A percentile compares a stretch with the other conserved stretches of the same genome.
phyloP scores from a whole-genome alignment of 345 rosid species.

The Abelmoschus esculentus region DNA sequence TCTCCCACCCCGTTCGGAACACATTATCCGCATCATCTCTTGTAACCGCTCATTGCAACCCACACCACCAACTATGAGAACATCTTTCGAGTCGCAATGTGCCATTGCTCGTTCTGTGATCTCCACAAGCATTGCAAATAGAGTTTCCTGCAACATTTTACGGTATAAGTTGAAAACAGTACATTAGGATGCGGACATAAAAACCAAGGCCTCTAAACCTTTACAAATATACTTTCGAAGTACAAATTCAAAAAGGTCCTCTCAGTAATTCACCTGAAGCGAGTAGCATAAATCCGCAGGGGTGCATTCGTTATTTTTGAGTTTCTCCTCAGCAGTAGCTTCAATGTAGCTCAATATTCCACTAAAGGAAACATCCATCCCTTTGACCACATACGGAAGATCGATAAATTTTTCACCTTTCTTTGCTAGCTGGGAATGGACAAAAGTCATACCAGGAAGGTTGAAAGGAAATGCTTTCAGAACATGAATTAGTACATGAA shows the following conservation, averaged over 20 bases:
- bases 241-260: background rate
- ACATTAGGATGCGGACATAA: background rate
- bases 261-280: slow-evolving; percentile 51
- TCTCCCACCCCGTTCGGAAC: slow-evolving; percentile 70
- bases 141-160: slow-evolving; percentile 47
- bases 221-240: background rate
- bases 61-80: slow-evolving; percentile 91
- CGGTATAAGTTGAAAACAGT: background rate
- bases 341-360: slow-evolving; percentile 92
- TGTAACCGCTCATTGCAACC: slow-evolving; percentile 95
- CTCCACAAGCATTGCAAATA: slow-evolving; percentile 95
- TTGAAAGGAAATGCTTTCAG: background rate
- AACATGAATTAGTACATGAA: too few relatives aligned
- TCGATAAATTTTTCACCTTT: slow-evolving; percentile 85
- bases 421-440: slow-evolving; percentile 70
- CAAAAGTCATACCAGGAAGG: background rate
- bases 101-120: slow-evolving; percentile 98
- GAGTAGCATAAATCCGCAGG: slow-evolving; percentile 96
- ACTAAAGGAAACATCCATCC: slow-evolving; percentile 96
- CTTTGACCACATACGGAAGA: slow-evolving; percentile 90
- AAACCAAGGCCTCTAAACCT: background rate
- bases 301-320: slow-evolving; percentile 69
- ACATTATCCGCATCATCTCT: slow-evolving; percentile 97
- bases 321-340: slow-evolving; percentile 75
- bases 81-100: slow-evolving; percentile 83